phyloP scores from a whole-genome alignment of 225 moss, liverwort and hornwort species.

The Bryum argenteum region DNA sequence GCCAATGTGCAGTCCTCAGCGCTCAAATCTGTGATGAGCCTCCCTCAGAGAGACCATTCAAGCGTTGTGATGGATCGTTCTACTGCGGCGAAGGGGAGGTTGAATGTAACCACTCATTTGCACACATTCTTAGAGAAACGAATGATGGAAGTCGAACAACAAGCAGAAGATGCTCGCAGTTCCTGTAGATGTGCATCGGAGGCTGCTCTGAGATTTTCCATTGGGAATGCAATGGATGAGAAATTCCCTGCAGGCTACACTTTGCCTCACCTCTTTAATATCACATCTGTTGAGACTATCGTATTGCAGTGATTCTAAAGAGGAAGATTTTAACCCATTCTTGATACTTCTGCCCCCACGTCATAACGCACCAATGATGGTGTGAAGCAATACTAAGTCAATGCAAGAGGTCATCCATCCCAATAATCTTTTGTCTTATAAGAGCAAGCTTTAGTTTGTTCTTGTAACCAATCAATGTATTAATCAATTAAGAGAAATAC shows the following conservation, averaged over 20 bases:
- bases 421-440: no score
- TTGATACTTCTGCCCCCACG: no score
- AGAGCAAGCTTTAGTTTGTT: no score
- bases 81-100: not conserved
- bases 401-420: no score
- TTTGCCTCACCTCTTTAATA: not conserved
- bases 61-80: not conserved
- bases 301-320: no score
- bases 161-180: not conserved
- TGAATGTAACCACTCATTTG: not conserved
- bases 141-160: not conserved
- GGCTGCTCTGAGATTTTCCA: not conserved
- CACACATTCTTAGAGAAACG: not conserved
- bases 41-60: not conserved
- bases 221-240: not conserved
- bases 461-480: no score
- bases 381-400: no score
- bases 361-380: no score
- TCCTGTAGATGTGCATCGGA: no score
- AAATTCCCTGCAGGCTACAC: not conserved
- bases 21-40: not conserved
- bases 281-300: not conserved
- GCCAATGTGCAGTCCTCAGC: not conserved
- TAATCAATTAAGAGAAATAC: no score
- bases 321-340: no score